Percentiles rank a stretch among this genome's conserved stretches.
These are phyloP conservation scores for Lactarius trivialis DNA, from an alignment of 768 basidiomycete genomes.

Conservation along the genomic window DNA sequence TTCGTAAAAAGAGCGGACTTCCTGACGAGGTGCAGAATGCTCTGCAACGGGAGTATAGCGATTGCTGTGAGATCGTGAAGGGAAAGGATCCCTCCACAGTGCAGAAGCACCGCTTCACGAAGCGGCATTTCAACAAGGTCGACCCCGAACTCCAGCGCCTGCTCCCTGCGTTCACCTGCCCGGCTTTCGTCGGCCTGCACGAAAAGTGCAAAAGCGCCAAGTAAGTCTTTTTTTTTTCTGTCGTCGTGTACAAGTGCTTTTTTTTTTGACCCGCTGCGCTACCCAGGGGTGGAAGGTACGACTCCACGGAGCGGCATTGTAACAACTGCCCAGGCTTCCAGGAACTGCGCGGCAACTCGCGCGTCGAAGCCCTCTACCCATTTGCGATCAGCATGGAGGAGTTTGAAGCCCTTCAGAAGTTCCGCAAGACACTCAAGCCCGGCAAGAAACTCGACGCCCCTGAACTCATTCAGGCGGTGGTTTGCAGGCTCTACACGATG, in stretches of 20 bases:
- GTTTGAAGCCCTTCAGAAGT: background rate
- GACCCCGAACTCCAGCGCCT: rapidly evolving
- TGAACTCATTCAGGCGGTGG: background rate
- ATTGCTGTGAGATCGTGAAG: background rate
- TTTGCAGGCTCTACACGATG: background rate
- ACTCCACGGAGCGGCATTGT: slow-evolving; percentile 7
- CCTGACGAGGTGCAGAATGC: background rate
- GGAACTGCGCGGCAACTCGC: background rate
- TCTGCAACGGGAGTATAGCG: background rate
- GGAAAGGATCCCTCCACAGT: background rate
- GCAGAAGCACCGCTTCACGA: slow-evolving; percentile 4
- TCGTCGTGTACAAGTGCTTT: background rate
- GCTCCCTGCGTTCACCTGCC: background rate
- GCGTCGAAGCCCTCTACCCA: background rate
- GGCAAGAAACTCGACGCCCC: background rate
- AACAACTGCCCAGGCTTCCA: background rate
- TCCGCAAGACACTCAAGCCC: background rate
- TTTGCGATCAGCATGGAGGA: background rate
- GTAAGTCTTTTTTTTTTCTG: background rate
- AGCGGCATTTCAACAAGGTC: background rate
- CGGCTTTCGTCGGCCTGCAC: background rate
- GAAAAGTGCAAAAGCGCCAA: background rate
- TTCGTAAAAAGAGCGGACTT: background rate
- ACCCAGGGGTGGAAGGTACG: slow-evolving; percentile 9
- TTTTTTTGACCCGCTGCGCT: background rate